A percentile compares a stretch with the other conserved stretches of the same genome.
phyloP scores from a whole-genome alignment of 768 basidiomycete species.

The Tylopilus vinaceipallidus region DNA sequence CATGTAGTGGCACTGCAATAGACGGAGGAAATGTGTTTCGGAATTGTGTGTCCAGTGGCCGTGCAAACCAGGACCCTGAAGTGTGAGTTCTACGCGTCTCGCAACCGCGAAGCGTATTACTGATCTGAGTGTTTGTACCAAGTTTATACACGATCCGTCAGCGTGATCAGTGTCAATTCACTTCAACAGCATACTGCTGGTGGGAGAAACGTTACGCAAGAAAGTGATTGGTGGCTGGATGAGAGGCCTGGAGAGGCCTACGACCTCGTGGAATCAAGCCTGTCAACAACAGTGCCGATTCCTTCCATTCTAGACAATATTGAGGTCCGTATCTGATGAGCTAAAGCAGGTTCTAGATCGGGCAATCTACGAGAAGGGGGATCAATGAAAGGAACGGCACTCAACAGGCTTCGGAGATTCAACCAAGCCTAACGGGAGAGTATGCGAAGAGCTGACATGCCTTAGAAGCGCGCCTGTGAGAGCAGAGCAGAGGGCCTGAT shows the following conservation, averaged over 20 bases:
- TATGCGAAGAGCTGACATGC: background rate
- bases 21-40: constrained; percentile 16
- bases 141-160: constrained; percentile 6
- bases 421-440: background rate
- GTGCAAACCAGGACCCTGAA: constrained; percentile 18
- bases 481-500: background rate
- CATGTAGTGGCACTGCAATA: constrained; percentile 13
- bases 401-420: constrained; percentile 6
- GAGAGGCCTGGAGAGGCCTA: constrained; percentile 9
- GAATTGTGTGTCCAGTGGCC: constrained; percentile 17
- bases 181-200: constrained; percentile 6
- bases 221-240: constrained; percentile 1
- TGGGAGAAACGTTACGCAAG: constrained; percentile 21
- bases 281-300: constrained; percentile 1
- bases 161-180: constrained; percentile 1
- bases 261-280: constrained; percentile 21
- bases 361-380: background rate
- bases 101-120: constrained; percentile 14
- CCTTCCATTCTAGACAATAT: constrained; percentile 24
- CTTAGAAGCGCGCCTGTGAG: background rate
- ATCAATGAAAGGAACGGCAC: constrained; percentile 1
- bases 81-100: constrained; percentile 9
- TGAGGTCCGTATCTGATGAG: constrained; percentile 9
- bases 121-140: constrained; percentile 4
- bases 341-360: constrained; percentile 10